phyloP scores from a whole-genome alignment of 352 stramenopile genomes.

The Phytophthora hybrid region DNA sequence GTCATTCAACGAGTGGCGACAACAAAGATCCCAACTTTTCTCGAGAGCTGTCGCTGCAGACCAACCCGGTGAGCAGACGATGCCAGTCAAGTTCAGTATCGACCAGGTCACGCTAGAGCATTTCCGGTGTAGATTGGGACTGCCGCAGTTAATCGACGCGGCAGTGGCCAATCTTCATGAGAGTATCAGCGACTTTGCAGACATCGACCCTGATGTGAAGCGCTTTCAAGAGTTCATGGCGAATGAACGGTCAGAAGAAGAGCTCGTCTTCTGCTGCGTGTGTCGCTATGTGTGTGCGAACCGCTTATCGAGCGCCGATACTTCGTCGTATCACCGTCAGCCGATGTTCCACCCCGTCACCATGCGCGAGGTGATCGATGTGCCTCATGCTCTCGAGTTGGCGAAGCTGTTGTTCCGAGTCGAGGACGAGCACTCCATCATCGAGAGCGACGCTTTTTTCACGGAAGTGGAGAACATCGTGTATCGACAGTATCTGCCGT shows the following conservation, averaged over 20 bases:
- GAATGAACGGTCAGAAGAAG: conserved; percentile 54
- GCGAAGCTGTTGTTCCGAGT: conserved; percentile 63
- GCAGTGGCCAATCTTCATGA: conserved; percentile 43
- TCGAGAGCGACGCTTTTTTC: conserved; percentile 43
- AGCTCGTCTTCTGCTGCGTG: conserved; percentile 72
- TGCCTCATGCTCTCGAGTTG: conserved; percentile 49
- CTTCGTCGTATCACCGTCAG: conserved; percentile 38
- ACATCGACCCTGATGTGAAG: conserved; percentile 62
- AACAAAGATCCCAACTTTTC: conserved; percentile 31
- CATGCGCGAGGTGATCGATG: conserved; percentile 68
- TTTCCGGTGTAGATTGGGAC: conserved; percentile 69
- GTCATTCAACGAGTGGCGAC: conserved; percentile 56
- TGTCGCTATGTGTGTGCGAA: conserved; percentile 50
- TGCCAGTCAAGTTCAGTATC: conserved; percentile 48
- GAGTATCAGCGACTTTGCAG: conserved; percentile 47
- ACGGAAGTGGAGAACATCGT: conserved; percentile 66
- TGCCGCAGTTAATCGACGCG: conserved; percentile 63
- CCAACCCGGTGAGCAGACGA: conserved; percentile 16
- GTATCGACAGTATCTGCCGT: conserved; percentile 66
- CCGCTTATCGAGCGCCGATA: conserved; percentile 20
- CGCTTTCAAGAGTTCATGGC: conserved; percentile 67
- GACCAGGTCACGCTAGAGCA: conserved; percentile 57
- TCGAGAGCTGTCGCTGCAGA: conserved; percentile 28
- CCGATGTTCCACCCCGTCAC: conserved; percentile 59
- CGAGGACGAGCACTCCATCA: conserved; percentile 49